Evolutionary conservation across 495 filamentous ascomycete genomes (phyloP).

Genomic region (Immersiella caudata): DNA sequence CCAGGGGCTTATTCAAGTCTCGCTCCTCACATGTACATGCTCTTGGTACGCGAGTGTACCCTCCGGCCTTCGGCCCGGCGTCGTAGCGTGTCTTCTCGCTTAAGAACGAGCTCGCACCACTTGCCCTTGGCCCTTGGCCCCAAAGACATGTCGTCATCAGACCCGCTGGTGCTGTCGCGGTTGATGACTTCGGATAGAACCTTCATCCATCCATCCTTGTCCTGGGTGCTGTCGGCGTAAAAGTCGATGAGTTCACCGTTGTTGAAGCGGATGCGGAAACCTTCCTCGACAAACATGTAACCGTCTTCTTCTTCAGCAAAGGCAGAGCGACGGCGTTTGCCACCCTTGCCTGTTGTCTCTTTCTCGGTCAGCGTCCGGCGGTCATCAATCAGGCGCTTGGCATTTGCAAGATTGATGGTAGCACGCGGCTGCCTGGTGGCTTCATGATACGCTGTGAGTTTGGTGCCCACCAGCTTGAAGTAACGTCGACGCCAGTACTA

Average conservation of each 20-base stretch:
- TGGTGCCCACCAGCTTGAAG: slow-evolving; percentile 90
- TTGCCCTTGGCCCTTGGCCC: slow-evolving; percentile 50
- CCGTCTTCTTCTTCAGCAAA: slow-evolving; percentile 99
- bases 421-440: slow-evolving; percentile 91
- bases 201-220: slow-evolving; percentile 94
- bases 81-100: slow-evolving; percentile 53
- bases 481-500: slow-evolving; percentile 97
- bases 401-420: slow-evolving; percentile 94
- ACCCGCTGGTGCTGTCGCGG: slow-evolving; percentile 46
- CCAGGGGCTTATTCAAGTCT: neutral
- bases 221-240: slow-evolving; percentile 82
- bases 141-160: slow-evolving; percentile 47
- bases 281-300: slow-evolving; percentile 99
- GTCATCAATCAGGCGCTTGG: slow-evolving; percentile 92
- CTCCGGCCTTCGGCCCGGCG: slow-evolving; percentile 44
- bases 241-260: slow-evolving; percentile 99
- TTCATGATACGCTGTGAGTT: slow-evolving; percentile 95
- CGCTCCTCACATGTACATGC: slow-evolving; percentile 42
- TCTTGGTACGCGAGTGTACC: slow-evolving; percentile 58
- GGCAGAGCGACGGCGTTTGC: slow-evolving; percentile 83
- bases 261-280: slow-evolving; percentile 95
- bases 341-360: slow-evolving; percentile 71
- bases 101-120: slow-evolving; percentile 89
- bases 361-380: slow-evolving; percentile 78
- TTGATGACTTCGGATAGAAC: slow-evolving; percentile 85